These are phyloP conservation scores for Rostrohypoxylon terebratum DNA, from an alignment of 495 filamentous ascomycete genomes.

Conservation along the genomic window DNA sequence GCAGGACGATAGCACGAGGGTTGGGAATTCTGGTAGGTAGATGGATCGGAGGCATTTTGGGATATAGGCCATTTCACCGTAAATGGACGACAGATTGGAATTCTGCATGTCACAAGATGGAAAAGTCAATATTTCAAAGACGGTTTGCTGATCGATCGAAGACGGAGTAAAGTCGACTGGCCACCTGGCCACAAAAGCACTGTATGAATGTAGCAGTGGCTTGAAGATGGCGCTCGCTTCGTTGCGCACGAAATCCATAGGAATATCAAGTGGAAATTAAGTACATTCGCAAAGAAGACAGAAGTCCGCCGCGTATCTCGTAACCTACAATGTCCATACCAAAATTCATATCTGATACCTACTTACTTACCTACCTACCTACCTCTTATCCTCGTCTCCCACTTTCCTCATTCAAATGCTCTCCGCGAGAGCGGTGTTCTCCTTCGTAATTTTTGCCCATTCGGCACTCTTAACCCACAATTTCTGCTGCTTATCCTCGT, in stretches of 20 bases:
- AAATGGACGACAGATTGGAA: slow-evolving; percentile 67
- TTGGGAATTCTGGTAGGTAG: slow-evolving; percentile 60
- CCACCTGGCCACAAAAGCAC: no score
- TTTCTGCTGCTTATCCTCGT: slow-evolving; percentile 56
- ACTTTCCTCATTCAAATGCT: slow-evolving; percentile 10
- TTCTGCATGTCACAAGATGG: slow-evolving; percentile 59
- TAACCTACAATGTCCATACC: background rate
- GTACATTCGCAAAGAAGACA: background rate
- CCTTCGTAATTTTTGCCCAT: slow-evolving; percentile 54
- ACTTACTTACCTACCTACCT: no score
- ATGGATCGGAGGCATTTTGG: slow-evolving; percentile 64
- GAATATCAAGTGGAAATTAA: background rate
- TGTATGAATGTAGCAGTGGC: slow-evolving; percentile 1
- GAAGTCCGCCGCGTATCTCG: slow-evolving; percentile 3
- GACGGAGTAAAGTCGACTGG: slow-evolving; percentile 13
- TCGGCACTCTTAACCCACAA: slow-evolving; percentile 59
- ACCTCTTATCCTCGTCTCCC: background rate
- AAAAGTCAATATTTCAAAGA: slow-evolving; percentile 53
- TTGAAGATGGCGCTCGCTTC: background rate
- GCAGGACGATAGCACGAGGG: slow-evolving; percentile 50
- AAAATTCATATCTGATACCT: background rate
- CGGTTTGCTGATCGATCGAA: slow-evolving; percentile 47
- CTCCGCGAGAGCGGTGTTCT: slow-evolving; percentile 31
- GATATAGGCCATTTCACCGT: slow-evolving; percentile 63
- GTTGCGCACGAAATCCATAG: background rate